phyloP scores from a whole-genome alignment of 1,284 basidiomycete species.

The Retiboletus flavoniger region DNA sequence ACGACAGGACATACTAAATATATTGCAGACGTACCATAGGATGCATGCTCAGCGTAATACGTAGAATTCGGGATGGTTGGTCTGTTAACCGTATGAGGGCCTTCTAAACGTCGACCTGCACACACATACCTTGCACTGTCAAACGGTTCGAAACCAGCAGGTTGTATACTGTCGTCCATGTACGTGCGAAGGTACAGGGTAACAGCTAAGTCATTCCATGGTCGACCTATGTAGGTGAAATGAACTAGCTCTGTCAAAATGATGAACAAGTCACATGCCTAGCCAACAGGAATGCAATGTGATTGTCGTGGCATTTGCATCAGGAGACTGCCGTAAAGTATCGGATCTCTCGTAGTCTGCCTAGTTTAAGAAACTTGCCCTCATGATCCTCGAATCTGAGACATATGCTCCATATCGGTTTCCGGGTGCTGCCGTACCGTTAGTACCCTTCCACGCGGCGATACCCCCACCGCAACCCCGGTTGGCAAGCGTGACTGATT shows the following conservation, averaged over 20 bases:
- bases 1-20: neutral
- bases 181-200: conserved; percentile 54
- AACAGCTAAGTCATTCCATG: conserved; percentile 62
- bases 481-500: neutral
- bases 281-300: conserved; percentile 46
- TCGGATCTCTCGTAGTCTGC: neutral
- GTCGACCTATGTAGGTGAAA: conserved; percentile 41
- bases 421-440: conserved; percentile 18
- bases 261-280: conserved; percentile 29
- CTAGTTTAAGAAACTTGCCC: neutral
- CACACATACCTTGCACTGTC: neutral
- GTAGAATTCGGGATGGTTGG: conserved; percentile 56
- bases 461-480: neutral
- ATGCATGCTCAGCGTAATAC: conserved; percentile 52
- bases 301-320: conserved; percentile 52
- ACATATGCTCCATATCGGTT: conserved; percentile 64
- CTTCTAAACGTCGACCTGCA: neutral
- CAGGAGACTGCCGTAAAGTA: conserved; percentile 46
- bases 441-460: neutral
- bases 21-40: conserved; percentile 40
- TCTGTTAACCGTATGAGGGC: conserved; percentile 25
- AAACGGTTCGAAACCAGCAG: conserved; percentile 51
- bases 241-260: neutral
- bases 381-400: neutral
- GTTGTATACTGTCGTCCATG: conserved; percentile 56